Evolutionary conservation across 805 yeast genomes (phyloP), one percentile per base, ranked within the genome.

Genomic region (Candida takata): DNA sequence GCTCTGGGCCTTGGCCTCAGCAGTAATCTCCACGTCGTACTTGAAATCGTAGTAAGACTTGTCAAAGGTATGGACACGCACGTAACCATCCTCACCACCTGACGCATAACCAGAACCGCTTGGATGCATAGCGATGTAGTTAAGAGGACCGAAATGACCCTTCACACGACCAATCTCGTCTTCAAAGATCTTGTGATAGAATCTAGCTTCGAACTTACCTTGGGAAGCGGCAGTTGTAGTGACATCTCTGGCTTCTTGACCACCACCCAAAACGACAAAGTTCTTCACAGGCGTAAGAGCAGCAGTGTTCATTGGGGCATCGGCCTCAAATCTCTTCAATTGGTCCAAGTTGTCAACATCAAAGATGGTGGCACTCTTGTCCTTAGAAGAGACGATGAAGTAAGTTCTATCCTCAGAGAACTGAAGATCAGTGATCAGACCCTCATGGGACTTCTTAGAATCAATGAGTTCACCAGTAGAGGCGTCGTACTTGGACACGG

Each of bases 111-210:
- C 81, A 24, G 82, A 75, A 38, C 97, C 98, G 52, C 79, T 80
- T 38, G 99, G 98, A 62, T 87, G 95, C 36, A 86, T 84, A 23
- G 95, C 95, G 44, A 92, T 74, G 48, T 84, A 78, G 69, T 92
- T 92, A 54, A 92, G 75, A 32, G 99, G 99, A 70, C 99, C 99
- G 72, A 92, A 92, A 69, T 92, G 99, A 40, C 98, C 99, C 65
- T 84, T 85, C 34, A 92, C 90, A 65, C 96, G 81, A 48, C 97
- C 98, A 47, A 92, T 79, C 62, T 90, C 97, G 58, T 90, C 97
- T 61, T 81, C 82, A 61, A 88, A 92, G 34, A 92, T 75, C 67
- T 90, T 92, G 66, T 92, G 97, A 65, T 79, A 86, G 61, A 92
- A 84, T 66, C 95, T 77, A 25, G 97, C 92, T 69, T 92, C 97